These are phyloP conservation scores for Effrenium voratum DNA, from an alignment of 73 alveolate species.

Conservation along the genomic window DNA sequence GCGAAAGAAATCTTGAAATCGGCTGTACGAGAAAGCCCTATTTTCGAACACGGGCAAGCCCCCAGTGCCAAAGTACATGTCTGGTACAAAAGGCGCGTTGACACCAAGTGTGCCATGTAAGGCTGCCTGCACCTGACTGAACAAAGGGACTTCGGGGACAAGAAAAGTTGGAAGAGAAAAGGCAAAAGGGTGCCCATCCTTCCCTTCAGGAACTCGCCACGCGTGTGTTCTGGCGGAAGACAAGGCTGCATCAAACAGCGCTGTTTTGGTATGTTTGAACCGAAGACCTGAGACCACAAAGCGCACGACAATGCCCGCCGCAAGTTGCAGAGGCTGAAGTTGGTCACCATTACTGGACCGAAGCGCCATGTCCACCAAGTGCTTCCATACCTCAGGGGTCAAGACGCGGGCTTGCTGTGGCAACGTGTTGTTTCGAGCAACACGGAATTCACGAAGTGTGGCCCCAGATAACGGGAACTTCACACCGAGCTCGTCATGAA, in stretches of 20 bases:
- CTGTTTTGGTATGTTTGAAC: neutral
- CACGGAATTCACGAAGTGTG: neutral
- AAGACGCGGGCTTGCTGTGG: neutral
- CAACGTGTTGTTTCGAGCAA: neutral
- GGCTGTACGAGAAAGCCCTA: neutral
- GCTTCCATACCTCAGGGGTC: neutral
- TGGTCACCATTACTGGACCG: too few species aligned
- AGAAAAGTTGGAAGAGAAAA: neutral
- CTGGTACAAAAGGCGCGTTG: neutral
- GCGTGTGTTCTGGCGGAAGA: neutral
- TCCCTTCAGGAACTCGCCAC: neutral
- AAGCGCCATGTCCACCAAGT: neutral
- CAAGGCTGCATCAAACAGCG: neutral
- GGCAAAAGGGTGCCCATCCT: conserved; percentile 6
- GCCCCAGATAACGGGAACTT: neutral
- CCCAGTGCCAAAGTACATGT: neutral
- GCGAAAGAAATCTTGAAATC: neutral
- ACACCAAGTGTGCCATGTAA: neutral
- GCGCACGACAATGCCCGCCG: neutral
- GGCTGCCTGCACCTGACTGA: neutral
- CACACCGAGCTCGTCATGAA: neutral
- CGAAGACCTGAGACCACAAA: neutral
- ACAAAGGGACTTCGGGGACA: neutral
- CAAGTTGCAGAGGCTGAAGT: neutral
- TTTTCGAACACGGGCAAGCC: neutral